A percentile compares a stretch with the other conserved stretches of the same genome.
These are phyloP conservation scores for Amborella trichopoda DNA, from an alignment of 164 flowering plant species.

Conservation along the genomic window DNA sequence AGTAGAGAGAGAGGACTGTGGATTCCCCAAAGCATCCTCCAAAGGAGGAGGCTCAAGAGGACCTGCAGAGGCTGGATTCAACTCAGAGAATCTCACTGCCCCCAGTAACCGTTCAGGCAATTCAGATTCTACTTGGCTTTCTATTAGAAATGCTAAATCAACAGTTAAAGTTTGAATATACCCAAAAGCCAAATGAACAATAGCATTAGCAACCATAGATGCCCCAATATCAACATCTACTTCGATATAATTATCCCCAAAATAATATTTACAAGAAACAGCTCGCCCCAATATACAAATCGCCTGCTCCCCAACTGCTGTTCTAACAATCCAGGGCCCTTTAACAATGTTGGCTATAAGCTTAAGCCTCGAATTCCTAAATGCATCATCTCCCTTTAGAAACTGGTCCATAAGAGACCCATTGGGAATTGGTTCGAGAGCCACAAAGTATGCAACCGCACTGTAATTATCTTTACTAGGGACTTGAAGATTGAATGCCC, in stretches of 20 bases:
- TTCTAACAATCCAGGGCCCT: constrained; percentile 92
- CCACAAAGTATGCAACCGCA: constrained; percentile 68
- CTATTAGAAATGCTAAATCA: constrained; percentile 84
- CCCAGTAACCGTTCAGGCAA: constrained; percentile 81
- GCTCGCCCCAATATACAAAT: constrained; percentile 83
- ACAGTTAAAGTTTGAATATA: constrained; percentile 73
- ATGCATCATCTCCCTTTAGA: constrained; percentile 67
- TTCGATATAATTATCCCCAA: constrained; percentile 48
- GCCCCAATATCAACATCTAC: constrained; percentile 86
- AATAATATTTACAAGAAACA: constrained; percentile 55
- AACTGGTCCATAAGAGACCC: constrained; percentile 64
- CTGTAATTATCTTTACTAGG: constrained; percentile 77
- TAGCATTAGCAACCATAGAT: constrained; percentile 87
- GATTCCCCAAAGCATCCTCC: constrained; percentile 11
- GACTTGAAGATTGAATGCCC: constrained; percentile 88
- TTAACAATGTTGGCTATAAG: constrained; percentile 82
- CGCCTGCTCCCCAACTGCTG: constrained; percentile 93
- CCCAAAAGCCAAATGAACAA: constrained; percentile 86
- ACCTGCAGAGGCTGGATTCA: constrained; percentile 59
- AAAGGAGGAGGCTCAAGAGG: constrained; percentile 24
- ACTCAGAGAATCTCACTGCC: constrained; percentile 74
- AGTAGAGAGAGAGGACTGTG: constrained; percentile 34
- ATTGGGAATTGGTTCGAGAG: constrained; percentile 37
- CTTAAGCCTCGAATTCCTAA: constrained; percentile 68
- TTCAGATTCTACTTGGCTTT: constrained; percentile 66